Evolutionary conservation across 306 rosid species (phyloP).

Genomic region (Castanea mollissima): DNA sequence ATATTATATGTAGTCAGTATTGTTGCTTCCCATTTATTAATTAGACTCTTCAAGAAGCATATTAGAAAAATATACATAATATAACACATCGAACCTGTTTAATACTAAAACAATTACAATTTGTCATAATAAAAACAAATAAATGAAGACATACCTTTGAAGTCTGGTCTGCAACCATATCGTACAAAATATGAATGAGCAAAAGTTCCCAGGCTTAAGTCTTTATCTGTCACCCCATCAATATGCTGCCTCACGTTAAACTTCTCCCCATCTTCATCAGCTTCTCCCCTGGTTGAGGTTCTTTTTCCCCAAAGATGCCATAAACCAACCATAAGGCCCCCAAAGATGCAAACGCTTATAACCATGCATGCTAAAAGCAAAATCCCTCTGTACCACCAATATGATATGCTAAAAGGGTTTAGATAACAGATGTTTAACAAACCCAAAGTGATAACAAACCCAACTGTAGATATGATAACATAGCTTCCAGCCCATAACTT

Average conservation of each 20-base stretch:
- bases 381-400: constrained; percentile 90
- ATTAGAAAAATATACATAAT: not conserved
- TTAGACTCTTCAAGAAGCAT: not conserved
- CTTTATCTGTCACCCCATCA: constrained; percentile 23
- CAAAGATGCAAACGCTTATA: constrained; percentile 63
- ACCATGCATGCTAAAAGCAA: constrained; percentile 63
- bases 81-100: not conserved
- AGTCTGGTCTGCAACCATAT: constrained; percentile 83
- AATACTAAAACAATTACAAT: not conserved
- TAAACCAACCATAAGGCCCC: constrained; percentile 63
- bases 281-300: constrained; percentile 27
- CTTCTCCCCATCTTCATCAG: constrained; percentile 17
- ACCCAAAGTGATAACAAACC: constrained; percentile 52
- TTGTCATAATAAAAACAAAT: not conserved
- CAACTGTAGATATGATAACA: constrained; percentile 60
- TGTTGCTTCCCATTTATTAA: not conserved
- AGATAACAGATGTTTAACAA: constrained; percentile 61
- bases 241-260: constrained; percentile 24
- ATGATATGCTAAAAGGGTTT: constrained; percentile 44
- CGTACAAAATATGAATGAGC: constrained; percentile 31
- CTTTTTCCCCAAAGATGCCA: constrained; percentile 73
- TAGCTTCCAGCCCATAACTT: constrained; percentile 79
- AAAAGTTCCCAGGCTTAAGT: constrained; percentile 26
- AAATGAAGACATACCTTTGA: constrained; percentile 48
- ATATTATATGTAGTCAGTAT: not conserved